These are phyloP conservation scores for Effrenium voratum DNA, from an alignment of 73 alveolate genomes.

Conservation along the genomic window DNA sequence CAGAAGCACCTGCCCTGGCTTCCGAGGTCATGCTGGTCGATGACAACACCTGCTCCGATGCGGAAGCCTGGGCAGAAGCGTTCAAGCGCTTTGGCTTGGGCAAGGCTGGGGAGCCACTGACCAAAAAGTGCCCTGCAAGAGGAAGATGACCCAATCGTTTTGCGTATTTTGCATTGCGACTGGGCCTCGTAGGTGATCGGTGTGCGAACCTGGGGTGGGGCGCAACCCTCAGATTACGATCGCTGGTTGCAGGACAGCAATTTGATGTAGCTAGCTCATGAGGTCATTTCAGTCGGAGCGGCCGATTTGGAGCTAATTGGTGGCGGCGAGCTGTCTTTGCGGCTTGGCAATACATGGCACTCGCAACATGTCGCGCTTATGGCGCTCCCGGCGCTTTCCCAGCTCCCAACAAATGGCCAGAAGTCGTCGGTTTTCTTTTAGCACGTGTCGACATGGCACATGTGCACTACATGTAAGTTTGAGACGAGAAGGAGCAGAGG, in stretches of 20 bases:
- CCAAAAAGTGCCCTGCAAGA: not conserved
- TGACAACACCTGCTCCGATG: slow-evolving; percentile 54
- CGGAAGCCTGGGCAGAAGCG: not conserved
- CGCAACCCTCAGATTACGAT: not conserved
- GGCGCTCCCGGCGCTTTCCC: no score
- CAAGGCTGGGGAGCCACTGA: not conserved
- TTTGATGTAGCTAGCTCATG: no score
- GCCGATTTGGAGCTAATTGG: not conserved
- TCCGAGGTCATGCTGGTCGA: slow-evolving; percentile 5
- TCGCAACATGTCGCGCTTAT: no score
- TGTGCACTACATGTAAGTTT: no score
- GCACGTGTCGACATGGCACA: no score
- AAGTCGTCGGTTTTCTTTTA: no score
- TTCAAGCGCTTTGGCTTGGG: not conserved
- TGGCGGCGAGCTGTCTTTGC: not conserved
- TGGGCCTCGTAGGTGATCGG: not conserved
- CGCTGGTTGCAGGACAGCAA: not conserved
- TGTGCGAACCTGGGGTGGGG: slow-evolving; percentile 13
- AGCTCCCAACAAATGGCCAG: no score
- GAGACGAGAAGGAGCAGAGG: no score
- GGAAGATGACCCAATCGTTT: not conserved
- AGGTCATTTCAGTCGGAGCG: not conserved
- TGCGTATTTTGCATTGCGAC: not conserved
- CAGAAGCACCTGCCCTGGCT: not conserved
- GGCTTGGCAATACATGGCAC: not conserved